Percentiles rank a stretch among this genome's conserved stretches.
Evolutionary conservation across 1,284 basidiomycete species (phyloP).

Genomic region (Moesziomyces sp.): DNA sequence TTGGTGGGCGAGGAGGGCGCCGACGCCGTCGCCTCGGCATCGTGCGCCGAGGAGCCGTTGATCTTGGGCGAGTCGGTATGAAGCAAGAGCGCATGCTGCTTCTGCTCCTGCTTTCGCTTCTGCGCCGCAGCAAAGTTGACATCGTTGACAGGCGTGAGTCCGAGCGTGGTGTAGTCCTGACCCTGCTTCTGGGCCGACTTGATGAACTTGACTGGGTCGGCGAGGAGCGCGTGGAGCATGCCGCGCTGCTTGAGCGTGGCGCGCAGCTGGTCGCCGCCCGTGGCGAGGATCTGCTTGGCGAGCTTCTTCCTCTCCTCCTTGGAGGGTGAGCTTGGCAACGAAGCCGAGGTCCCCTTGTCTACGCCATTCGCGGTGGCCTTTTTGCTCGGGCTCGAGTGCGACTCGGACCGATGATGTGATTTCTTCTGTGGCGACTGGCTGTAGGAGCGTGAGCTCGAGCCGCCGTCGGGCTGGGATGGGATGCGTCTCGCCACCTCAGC

Average conservation of each 20-base stretch:
- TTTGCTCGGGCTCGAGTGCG: slow-evolving; percentile 21
- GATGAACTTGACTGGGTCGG: slow-evolving; percentile 48
- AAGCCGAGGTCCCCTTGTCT: slow-evolving; percentile 14
- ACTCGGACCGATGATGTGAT: slow-evolving; percentile 25
- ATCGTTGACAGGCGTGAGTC: slow-evolving; percentile 42
- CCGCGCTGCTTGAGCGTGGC: slow-evolving; percentile 39
- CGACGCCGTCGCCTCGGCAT: background rate
- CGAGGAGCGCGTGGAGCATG: slow-evolving; percentile 63
- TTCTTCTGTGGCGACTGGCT: slow-evolving; percentile 46
- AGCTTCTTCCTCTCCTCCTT: slow-evolving; percentile 37
- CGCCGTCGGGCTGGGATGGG: slow-evolving; percentile 23
- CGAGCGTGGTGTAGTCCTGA: slow-evolving; percentile 45
- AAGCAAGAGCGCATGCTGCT: slow-evolving; percentile 35
- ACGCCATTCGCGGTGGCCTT: slow-evolving; percentile 16
- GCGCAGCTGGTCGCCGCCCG: slow-evolving; percentile 23
- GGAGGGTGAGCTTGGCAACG: slow-evolving; percentile 20
- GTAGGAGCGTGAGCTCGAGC: slow-evolving; percentile 32
- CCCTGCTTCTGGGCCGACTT: slow-evolving; percentile 42
- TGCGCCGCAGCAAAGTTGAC: slow-evolving; percentile 36
- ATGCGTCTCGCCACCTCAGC: slow-evolving; percentile 42
- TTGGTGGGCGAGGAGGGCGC: slow-evolving; percentile 15
- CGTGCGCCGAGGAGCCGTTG: slow-evolving; percentile 6
- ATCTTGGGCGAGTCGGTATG: slow-evolving; percentile 37
- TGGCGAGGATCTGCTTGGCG: slow-evolving; percentile 26
- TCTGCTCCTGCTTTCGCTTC: slow-evolving; percentile 44